Conservation (phyloP, 2,329 filamentous ascomycete genomes). For the Fusarium hainanense region DNA sequence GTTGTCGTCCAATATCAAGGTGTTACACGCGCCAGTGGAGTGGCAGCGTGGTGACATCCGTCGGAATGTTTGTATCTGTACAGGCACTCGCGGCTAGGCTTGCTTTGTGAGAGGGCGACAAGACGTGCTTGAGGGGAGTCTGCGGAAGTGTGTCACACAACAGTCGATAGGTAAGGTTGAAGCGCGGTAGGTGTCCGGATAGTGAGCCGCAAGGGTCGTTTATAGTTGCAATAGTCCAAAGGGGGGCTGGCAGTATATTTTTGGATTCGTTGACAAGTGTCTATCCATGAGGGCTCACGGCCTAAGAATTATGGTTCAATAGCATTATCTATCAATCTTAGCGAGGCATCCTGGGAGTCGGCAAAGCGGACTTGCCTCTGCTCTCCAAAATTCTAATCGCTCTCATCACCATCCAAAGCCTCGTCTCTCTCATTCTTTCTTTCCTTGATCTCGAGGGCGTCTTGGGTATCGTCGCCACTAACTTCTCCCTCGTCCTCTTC, state of each 20-base stretch:
- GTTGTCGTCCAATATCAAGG: constrained; percentile 3
- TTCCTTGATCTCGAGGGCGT: constrained; percentile 62
- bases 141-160: constrained; percentile 9
- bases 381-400: constrained; percentile 55
- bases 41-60: constrained; percentile 22
- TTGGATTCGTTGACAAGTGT: background rate
- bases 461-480: constrained; percentile 66
- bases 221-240: background rate
- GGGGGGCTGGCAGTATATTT: background rate
- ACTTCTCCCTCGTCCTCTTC: constrained; percentile 55
- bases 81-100: background rate
- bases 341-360: background rate
- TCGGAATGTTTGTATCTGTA: constrained; percentile 30
- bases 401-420: constrained; percentile 71
- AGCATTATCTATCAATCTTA: background rate
- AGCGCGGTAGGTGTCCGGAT: background rate
- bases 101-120: constrained; percentile 28
- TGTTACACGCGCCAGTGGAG: background rate
- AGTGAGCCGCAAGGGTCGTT: background rate
- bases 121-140: background rate
- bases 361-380: background rate
- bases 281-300: background rate
- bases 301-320: background rate
- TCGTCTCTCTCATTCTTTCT: constrained; percentile 66
- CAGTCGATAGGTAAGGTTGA: constrained; percentile 1